These are phyloP conservation scores for Debaryomyces nepalensis DNA, from an alignment of 1,139 yeast genomes.

Conservation along the genomic window DNA sequence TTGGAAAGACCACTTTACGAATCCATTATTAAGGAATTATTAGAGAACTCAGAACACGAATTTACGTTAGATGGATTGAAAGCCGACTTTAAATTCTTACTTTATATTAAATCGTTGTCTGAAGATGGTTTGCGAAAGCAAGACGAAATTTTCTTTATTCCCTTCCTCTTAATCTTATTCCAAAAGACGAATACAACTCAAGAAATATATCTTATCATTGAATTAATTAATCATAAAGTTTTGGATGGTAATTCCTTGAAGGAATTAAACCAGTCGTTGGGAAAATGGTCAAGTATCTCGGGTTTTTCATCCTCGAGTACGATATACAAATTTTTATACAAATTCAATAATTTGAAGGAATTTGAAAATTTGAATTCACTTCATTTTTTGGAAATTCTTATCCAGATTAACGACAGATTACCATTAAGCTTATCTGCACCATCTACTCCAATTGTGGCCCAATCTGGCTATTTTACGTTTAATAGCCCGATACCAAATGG, in stretches of 20 bases:
- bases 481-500: constrained; percentile 15
- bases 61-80: constrained; percentile 27
- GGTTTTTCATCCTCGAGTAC: constrained; percentile 26
- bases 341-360: constrained; percentile 33
- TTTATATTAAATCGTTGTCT: constrained; percentile 44
- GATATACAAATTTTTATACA: constrained; percentile 27
- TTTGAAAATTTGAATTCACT: constrained; percentile 38
- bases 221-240: constrained; percentile 38
- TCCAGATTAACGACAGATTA: constrained; percentile 45
- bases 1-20: constrained; percentile 38
- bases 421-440: constrained; percentile 53
- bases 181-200: constrained; percentile 26
- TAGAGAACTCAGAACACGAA: constrained; percentile 14
- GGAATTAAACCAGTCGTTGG: constrained; percentile 32
- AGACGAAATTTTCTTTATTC: constrained; percentile 48
- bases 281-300: constrained; percentile 32
- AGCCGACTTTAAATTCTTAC: constrained; percentile 33
- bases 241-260: constrained; percentile 35
- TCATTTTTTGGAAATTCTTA: constrained; percentile 38
- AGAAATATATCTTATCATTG: constrained; percentile 38
- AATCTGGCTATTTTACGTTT: constrained; percentile 17
- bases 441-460: constrained; percentile 43
- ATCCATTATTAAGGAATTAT: constrained; percentile 28
- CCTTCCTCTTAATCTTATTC: constrained; percentile 39
- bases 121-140: constrained; percentile 44